Evolutionary conservation across 495 filamentous ascomycete genomes (phyloP), one percentile per base, ranked within the genome.

Genomic region (Niebla homalea): DNA sequence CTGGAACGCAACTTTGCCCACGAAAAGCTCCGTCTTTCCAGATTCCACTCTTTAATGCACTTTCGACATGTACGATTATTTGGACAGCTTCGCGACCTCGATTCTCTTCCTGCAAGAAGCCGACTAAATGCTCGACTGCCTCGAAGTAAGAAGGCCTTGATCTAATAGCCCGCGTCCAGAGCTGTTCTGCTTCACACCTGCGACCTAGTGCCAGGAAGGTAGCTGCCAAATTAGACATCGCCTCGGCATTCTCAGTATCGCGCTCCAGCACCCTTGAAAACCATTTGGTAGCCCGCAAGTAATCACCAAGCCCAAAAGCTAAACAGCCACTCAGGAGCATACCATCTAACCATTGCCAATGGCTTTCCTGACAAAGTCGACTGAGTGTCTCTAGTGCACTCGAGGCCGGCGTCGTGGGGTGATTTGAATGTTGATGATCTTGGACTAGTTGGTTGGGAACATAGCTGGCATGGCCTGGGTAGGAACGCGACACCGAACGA

Each of bases 301-400:
- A 90, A 60, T 89, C 83, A 48, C 87, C 86, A 11, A 98, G 68
- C 10, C 87, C 93, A 71, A 96, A 97, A 36, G 93, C 84, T 45
- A 98, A 71, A 61, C 92, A 98, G 5, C 92, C 92, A 32, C 83
- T 89, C 15, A 98, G 76, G 20, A 96, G 70, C 75, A 98, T 94
- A 15, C 93, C 92, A 64, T 97, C 90, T 49, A 90, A 79, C 92
- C 92, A 98, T 56, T 82, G 78, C 88, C 90, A 94, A 15, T 75
- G 76, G 60, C 87, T 90, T 58, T 94, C 85, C 57, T 80, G 80
- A 64, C 89, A 94, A 22, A 95, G 68, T 55, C 79, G 79, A 25
- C 80, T 84, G 11, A 98, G 68, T 63, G 89, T 82, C 26, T 92
- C 84, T 36, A 96, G 65, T 32, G 88, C 84, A 15, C 77, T 72